Percentiles rank a stretch among this genome's conserved stretches.
Evolutionary conservation across 495 filamentous ascomycete species (phyloP).

Genomic region (Poronia punctata): DNA sequence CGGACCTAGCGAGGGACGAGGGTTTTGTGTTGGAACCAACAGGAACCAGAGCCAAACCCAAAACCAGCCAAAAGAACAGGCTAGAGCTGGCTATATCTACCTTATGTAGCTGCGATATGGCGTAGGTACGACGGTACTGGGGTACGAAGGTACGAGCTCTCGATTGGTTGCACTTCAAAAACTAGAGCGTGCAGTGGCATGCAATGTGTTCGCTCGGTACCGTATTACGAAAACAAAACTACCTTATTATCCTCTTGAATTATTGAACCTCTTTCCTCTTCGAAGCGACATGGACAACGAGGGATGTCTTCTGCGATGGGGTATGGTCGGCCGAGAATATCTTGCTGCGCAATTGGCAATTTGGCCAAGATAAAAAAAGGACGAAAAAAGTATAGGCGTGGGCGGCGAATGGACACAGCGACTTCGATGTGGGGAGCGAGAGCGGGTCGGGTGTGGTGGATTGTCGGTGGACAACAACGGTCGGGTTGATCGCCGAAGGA

Average conservation of each 20-base stretch:
- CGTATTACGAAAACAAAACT: slow-evolving; percentile 10
- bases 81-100: neutral
- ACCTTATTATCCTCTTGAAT: neutral
- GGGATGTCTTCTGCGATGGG: neutral
- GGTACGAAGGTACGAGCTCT: neutral
- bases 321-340: slow-evolving; percentile 1
- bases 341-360: neutral
- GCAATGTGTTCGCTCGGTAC: slow-evolving; percentile 4
- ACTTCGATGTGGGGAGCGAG: neutral
- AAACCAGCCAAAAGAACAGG: slow-evolving; percentile 12
- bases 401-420: slow-evolving; percentile 13
- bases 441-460: no score
- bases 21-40: slow-evolving; percentile 6
- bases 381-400: slow-evolving; percentile 10
- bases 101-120: slow-evolving; percentile 1
- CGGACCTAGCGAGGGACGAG: slow-evolving; percentile 10
- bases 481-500: no score
- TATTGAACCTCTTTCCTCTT: neutral
- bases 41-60: slow-evolving; percentile 20
- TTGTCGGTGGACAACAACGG: no score
- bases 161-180: neutral
- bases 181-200: slow-evolving; percentile 14
- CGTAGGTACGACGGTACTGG: neutral
- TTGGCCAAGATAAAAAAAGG: slow-evolving; percentile 1
- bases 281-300: neutral